Percentiles rank a stretch among this genome's conserved stretches.
phyloP scores from a whole-genome alignment of 805 yeast species.

The Metschnikowia cerradonensis region DNA sequence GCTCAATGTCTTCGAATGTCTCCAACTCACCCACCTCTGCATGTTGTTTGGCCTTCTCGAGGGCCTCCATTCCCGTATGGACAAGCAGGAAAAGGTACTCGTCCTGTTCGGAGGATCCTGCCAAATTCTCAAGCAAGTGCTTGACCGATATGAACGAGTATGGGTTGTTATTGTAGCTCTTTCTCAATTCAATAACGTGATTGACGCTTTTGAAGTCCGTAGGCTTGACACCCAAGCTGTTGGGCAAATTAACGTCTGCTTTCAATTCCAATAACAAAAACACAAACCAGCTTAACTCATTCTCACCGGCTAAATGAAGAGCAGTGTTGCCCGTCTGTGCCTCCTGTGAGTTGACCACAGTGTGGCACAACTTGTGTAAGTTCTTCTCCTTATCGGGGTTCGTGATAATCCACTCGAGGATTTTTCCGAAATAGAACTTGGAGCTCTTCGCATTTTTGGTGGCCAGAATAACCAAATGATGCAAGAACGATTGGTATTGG shows the following conservation, averaged over 20 bases:
- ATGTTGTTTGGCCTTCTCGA: slow-evolving; percentile 22
- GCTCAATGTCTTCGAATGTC: neutral
- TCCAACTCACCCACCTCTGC: slow-evolving; percentile 11
- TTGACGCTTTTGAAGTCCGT: slow-evolving; percentile 75
- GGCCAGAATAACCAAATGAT: slow-evolving; percentile 64
- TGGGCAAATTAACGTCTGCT: slow-evolving; percentile 61
- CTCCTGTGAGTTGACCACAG: slow-evolving; percentile 33
- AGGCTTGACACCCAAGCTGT: slow-evolving; percentile 84
- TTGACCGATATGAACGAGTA: slow-evolving; percentile 8
- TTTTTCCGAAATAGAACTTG: slow-evolving; percentile 33
- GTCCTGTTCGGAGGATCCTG: slow-evolving; percentile 15
- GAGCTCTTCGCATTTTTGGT: slow-evolving; percentile 30
- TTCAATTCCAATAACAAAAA: slow-evolving; percentile 30
- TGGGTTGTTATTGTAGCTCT: slow-evolving; percentile 13
- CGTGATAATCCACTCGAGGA: slow-evolving; percentile 30
- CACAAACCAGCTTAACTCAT: slow-evolving; percentile 36
- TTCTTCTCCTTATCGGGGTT: slow-evolving; percentile 19
- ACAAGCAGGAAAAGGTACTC: slow-evolving; percentile 33
- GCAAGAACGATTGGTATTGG: slow-evolving; percentile 75
- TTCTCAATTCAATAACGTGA: slow-evolving; percentile 22
- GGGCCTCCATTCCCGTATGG: slow-evolving; percentile 31
- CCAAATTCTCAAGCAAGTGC: slow-evolving; percentile 11
- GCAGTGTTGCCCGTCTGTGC: slow-evolving; percentile 35
- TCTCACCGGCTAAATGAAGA: slow-evolving; percentile 40
- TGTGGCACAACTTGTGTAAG: slow-evolving; percentile 13